A percentile compares a stretch with the other conserved stretches of the same genome.
phyloP scores from a whole-genome alignment of 1,139 yeast genomes.

The Candida glucosophila region DNA sequence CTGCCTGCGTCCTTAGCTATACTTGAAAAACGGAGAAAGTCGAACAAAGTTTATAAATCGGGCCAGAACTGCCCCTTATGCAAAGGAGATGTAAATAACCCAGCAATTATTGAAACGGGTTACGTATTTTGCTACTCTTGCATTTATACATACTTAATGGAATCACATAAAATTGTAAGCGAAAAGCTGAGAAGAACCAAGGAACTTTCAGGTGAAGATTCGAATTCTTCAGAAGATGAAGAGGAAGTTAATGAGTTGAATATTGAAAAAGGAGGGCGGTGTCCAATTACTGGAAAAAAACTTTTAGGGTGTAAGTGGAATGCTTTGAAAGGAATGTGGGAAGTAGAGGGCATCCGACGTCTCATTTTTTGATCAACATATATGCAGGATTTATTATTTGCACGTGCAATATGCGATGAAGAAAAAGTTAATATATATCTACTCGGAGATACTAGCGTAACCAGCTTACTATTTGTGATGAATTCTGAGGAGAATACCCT shows the following conservation, averaged over 20 bases:
- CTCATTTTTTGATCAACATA: slow-evolving; percentile 38
- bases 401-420: slow-evolving; percentile 1
- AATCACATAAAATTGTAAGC: slow-evolving; percentile 31
- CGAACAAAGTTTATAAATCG: slow-evolving; percentile 17
- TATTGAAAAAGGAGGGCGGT: slow-evolving; percentile 54
- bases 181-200: slow-evolving; percentile 9
- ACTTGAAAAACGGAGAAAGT: slow-evolving; percentile 6
- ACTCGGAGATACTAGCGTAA: background rate
- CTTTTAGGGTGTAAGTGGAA: slow-evolving; percentile 69
- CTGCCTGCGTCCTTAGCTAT: slow-evolving; percentile 34
- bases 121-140: slow-evolving; percentile 86
- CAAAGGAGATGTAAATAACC: slow-evolving; percentile 53
- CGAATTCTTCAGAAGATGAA: slow-evolving; percentile 12
- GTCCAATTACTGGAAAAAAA: slow-evolving; percentile 76
- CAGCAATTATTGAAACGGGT: slow-evolving; percentile 88
- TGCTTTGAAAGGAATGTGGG: slow-evolving; percentile 53
- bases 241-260: slow-evolving; percentile 11
- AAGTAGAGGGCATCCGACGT: slow-evolving; percentile 65
- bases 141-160: slow-evolving; percentile 56
- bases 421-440: background rate
- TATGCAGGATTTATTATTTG: background rate
- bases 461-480: background rate
- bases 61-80: slow-evolving; percentile 66
- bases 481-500: slow-evolving; percentile 21
- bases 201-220: slow-evolving; percentile 9